These are phyloP conservation scores for Talaromyces verruculosus DNA, from an alignment of 2,329 filamentous ascomycete species.

Conservation along the genomic window DNA sequence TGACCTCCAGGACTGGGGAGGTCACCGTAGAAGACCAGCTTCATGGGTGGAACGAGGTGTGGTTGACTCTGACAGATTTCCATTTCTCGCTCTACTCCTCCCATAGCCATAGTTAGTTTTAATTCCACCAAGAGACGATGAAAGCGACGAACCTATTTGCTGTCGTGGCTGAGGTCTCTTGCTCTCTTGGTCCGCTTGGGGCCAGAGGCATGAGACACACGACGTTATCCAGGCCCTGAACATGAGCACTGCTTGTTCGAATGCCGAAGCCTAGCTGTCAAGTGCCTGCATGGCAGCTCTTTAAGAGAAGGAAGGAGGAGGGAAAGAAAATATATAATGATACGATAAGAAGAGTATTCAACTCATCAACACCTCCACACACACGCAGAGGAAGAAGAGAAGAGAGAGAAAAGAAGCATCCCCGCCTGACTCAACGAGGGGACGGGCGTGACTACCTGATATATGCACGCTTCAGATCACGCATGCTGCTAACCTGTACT, in stretches of 20 bases:
- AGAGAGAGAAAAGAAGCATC: conserved; percentile 10
- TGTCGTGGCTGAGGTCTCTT: conserved; percentile 27
- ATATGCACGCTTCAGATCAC: conserved; percentile 13
- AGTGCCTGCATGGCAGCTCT: conserved; percentile 25
- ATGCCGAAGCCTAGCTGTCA: conserved; percentile 19
- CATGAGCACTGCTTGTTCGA: conserved; percentile 38
- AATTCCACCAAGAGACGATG: too few species aligned
- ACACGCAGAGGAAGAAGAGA: not conserved
- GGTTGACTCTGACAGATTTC: conserved; percentile 48
- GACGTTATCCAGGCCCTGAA: conserved; percentile 43
- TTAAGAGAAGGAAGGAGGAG: conserved; percentile 5
- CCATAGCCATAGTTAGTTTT: not conserved
- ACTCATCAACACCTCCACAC: conserved; percentile 9
- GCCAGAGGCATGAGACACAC: conserved; percentile 40
- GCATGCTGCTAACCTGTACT: conserved; percentile 4
- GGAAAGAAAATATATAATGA: not conserved
- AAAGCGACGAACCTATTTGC: conserved; percentile 26
- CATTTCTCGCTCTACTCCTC: conserved; percentile 46
- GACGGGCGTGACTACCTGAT: conserved; percentile 8
- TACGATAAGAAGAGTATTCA: conserved; percentile 1
- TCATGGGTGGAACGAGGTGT: conserved; percentile 49
- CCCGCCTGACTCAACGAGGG: conserved; percentile 12
- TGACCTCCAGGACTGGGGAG: conserved; percentile 37
- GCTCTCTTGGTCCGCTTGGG: conserved; percentile 31
- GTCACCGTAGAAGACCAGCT: conserved; percentile 44